A percentile compares a stretch with the other conserved stretches of the same genome.
These are phyloP conservation scores for Euphorbia pulcherrima DNA, from an alignment of 345 rosid genomes.

Conservation along the genomic window DNA sequence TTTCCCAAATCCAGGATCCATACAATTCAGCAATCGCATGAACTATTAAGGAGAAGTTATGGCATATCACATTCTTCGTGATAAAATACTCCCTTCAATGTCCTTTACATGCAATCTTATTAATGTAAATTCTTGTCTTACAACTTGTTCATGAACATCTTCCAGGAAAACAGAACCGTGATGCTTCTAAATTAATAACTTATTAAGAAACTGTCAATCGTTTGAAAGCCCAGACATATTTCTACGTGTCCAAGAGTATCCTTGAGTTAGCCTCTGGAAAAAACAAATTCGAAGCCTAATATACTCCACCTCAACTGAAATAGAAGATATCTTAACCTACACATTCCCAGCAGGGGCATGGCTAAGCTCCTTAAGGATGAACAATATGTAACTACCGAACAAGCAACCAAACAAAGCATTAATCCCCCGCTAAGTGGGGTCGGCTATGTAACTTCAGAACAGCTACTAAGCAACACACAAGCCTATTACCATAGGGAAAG, in stretches of 20 bases:
- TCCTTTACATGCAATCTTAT: background rate
- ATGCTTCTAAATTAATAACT: background rate
- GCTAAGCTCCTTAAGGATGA: background rate
- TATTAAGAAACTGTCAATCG: background rate
- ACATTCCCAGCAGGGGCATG: background rate
- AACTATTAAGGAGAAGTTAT: background rate
- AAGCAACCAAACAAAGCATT: too few species aligned
- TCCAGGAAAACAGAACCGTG: background rate
- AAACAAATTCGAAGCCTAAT: background rate
- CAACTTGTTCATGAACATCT: background rate
- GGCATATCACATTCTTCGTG: background rate
- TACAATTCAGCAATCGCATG: background rate
- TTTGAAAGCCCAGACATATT: background rate
- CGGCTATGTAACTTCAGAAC: background rate
- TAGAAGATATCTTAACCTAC: background rate
- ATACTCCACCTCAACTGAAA: background rate
- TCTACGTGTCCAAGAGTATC: background rate
- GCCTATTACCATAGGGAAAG: background rate
- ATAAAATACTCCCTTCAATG: slow-evolving; percentile 4
- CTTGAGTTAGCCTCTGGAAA: background rate
- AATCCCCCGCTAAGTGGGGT: too few species aligned
- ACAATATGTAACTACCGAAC: background rate
- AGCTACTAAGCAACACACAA: background rate
- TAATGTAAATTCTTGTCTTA: background rate
- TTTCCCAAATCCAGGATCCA: background rate